Percentiles rank a stretch among this genome's conserved stretches.
These are phyloP conservation scores for Penicilliopsis zonata DNA, from an alignment of 495 filamentous ascomycete genomes.

Conservation along the genomic window DNA sequence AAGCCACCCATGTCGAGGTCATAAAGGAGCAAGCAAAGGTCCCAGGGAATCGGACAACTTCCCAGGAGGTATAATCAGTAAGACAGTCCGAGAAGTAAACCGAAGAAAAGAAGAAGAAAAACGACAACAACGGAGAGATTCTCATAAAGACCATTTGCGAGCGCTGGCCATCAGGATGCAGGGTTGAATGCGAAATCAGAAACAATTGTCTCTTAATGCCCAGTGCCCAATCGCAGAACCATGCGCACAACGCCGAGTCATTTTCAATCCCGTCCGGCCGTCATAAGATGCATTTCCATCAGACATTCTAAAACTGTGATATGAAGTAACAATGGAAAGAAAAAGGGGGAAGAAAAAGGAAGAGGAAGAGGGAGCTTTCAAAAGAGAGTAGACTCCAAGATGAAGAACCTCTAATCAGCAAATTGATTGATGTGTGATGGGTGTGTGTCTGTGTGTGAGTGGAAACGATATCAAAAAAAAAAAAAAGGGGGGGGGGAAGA, in stretches of 20 bases:
- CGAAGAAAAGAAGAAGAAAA: slow-evolving; percentile 10
- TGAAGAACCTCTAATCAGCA: too few species aligned
- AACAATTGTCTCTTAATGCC: too few species aligned
- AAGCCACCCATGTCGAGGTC: neutral
- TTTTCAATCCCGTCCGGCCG: neutral
- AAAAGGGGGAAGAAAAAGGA: slow-evolving; percentile 2
- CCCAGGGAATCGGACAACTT: slow-evolving; percentile 14
- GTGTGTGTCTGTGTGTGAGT: too few species aligned
- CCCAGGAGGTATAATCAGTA: slow-evolving; percentile 27
- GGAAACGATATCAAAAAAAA: slow-evolving; percentile 2
- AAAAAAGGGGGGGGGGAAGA: neutral
- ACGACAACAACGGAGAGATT: slow-evolving; percentile 8
- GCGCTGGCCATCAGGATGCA: neutral
- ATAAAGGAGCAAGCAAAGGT: slow-evolving; percentile 3
- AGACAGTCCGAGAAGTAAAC: slow-evolving; percentile 25
- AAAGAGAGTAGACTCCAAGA: too few species aligned
- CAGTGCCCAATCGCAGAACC: neutral
- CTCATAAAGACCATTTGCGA: slow-evolving; percentile 6
- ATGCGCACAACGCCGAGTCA: neutral
- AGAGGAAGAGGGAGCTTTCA: slow-evolving; percentile 2
- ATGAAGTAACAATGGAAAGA: slow-evolving; percentile 1
- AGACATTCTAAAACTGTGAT: too few species aligned
- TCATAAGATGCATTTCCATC: slow-evolving; percentile 3
- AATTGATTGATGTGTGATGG: too few species aligned
- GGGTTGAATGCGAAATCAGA: slow-evolving; percentile 2